Base-by-base conservation (phyloP, 306 rosid genomes). In the Lablab purpureus region DNA sequence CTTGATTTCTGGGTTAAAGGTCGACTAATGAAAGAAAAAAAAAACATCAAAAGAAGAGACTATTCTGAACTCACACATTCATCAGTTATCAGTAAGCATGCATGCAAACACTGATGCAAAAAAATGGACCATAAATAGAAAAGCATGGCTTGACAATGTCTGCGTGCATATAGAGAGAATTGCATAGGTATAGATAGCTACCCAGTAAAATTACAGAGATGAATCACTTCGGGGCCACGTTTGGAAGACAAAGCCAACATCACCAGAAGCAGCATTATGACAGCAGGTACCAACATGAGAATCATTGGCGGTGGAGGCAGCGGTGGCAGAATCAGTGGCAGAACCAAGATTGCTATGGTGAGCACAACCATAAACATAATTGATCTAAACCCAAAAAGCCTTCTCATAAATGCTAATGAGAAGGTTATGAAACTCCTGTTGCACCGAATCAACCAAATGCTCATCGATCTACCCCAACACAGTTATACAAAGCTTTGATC, bases 241-340 rank as follows among this genome's bases (percentile, higher is more conserved):
- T 82, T 43, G 45, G 73, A 56, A 74, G 62, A 64, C 2, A 87
- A 17, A 4, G 79, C 88, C 71, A 82, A 22, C 7, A 36, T 18
- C n/a, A 84, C 7, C 41, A 87, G 81, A 50, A 84, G 50, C 56
- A 70, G 74, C 49, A 84, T 75, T 19, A 87, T 75, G 32, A 82
- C 12, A 17, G 76, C 41, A 54, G 90, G 90, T 1, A 84, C 10
- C 2, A 74, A 6, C 80, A 87, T 74, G 2, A 84, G 25, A 15
- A 87, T 68, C 74, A 74, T 52, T 2, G 87, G 87, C 0, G 87
- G 87, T 10, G 84, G 84, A 18, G 82, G 84, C n/a, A 84, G 52
- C 15, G 90, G 84, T 3, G 87, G 90, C 60, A 87, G 15, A 34
- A 81, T 19, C 13, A 84, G 65, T 10, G 90, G 87, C 15, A 87